A percentile compares a stretch with the other conserved stretches of the same genome.
phyloP scores from a whole-genome alignment of 805 yeast genomes.

The Kazachstania kunashirensis region DNA sequence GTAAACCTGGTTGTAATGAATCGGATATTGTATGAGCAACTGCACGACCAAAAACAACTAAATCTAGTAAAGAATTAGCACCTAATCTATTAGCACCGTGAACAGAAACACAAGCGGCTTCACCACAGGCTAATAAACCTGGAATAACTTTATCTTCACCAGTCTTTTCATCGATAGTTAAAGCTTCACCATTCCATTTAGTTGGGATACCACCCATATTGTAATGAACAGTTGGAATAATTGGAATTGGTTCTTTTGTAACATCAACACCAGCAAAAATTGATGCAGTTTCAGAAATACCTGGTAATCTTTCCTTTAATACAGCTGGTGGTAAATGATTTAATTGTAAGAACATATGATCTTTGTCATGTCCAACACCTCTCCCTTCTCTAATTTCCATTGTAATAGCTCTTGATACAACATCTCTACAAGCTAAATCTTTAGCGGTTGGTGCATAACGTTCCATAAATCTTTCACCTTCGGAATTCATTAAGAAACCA shows the following conservation, averaged over 20 bases:
- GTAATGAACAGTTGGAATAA: slow-evolving; percentile 96
- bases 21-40: slow-evolving; percentile 88
- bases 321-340: slow-evolving; percentile 89
- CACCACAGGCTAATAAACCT: slow-evolving; percentile 96
- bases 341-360: slow-evolving; percentile 90
- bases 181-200: slow-evolving; percentile 90
- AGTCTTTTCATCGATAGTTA: slow-evolving; percentile 62
- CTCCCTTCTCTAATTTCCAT: slow-evolving; percentile 98
- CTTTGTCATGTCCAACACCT: slow-evolving; percentile 95
- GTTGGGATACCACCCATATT: slow-evolving; percentile 99
- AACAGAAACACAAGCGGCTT: slow-evolving; percentile 97
- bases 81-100: slow-evolving; percentile 99
- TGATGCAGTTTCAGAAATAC: slow-evolving; percentile 97
- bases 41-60: slow-evolving; percentile 98
- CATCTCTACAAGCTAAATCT: slow-evolving; percentile 97
- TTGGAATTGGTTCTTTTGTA: slow-evolving; percentile 98
- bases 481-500: slow-evolving; percentile 90
- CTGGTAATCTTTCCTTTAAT: slow-evolving; percentile 91
- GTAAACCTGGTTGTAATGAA: slow-evolving; percentile 76
- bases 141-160: slow-evolving; percentile 90
- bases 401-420: slow-evolving; percentile 95
- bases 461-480: slow-evolving; percentile 99
- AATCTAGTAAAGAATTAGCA: slow-evolving; percentile 92
- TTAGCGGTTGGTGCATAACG: slow-evolving; percentile 98
- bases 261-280: slow-evolving; percentile 99